These are phyloP conservation scores for Sclerotinia nivalis DNA, from an alignment of 2,329 filamentous ascomycete genomes.

Conservation along the genomic window DNA sequence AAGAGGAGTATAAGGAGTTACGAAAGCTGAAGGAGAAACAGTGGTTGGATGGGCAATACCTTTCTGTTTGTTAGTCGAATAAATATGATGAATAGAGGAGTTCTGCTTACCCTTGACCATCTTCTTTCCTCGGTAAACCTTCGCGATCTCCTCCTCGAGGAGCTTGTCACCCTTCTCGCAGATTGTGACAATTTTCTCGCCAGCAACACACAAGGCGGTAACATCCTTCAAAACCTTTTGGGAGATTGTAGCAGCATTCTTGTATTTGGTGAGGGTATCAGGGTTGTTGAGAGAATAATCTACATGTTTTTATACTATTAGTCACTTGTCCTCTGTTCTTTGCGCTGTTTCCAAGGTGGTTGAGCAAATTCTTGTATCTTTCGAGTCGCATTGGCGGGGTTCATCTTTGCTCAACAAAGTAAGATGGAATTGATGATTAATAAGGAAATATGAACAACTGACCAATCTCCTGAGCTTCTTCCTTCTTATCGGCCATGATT, in stretches of 20 bases:
- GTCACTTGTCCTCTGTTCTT: neutral
- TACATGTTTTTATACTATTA: constrained; percentile 42
- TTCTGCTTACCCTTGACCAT: constrained; percentile 71
- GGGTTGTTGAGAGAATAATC: constrained; percentile 90
- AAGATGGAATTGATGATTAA: constrained; percentile 30
- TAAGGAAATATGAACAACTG: constrained; percentile 37
- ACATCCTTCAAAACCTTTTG: constrained; percentile 94
- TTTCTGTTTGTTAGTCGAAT: constrained; percentile 44
- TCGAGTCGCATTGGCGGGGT: constrained; percentile 39
- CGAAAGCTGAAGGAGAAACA: constrained; percentile 87
- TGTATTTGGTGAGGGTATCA: constrained; percentile 98
- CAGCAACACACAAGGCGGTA: constrained; percentile 70
- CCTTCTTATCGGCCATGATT: constrained; percentile 47
- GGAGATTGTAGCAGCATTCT: constrained; percentile 91
- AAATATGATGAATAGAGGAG: constrained; percentile 35
- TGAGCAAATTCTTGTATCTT: constrained; percentile 20
- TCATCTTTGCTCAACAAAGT: constrained; percentile 29
- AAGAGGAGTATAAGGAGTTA: constrained; percentile 95
- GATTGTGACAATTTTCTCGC: constrained; percentile 88
- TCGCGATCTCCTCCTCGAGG: constrained; percentile 86
- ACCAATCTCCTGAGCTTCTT: constrained; percentile 45
- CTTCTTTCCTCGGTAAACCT: constrained; percentile 99
- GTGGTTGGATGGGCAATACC: constrained; percentile 93
- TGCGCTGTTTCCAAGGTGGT: neutral
- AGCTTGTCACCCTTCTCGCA: constrained; percentile 96